Percentiles rank a stretch among this genome's conserved stretches.
Evolutionary conservation across 371 early-diverging fungal genomes (phyloP).

Genomic region (Apophysomyces variabilis): DNA sequence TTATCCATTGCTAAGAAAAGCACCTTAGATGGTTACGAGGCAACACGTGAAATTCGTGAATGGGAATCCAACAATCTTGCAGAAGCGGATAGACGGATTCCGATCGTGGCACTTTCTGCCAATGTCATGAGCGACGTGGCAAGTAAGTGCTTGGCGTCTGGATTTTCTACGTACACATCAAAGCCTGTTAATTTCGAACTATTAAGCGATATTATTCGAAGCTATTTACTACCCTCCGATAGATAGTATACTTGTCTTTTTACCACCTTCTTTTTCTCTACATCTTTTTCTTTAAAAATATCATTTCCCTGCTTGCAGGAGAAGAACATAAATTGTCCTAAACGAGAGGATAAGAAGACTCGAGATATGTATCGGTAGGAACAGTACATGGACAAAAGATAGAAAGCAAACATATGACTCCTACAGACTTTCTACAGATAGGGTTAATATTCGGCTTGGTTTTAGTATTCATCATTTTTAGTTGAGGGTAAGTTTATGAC

Average conservation of each 20-base stretch:
- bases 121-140: constrained; percentile 71
- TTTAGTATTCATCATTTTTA: no score
- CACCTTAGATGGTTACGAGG: constrained; percentile 64
- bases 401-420: neutral
- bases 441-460: no score
- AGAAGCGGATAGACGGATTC: constrained; percentile 44
- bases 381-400: neutral
- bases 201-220: constrained; percentile 62
- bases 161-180: constrained; percentile 66
- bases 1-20: constrained; percentile 3
- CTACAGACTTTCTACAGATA: no score
- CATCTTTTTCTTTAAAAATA: neutral
- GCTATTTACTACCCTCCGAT: constrained; percentile 32
- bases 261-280: neutral
- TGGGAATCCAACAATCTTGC: constrained; percentile 54
- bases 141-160: constrained; percentile 54
- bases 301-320: neutral
- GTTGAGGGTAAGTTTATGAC: no score
- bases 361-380: neutral
- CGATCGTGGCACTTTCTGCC: constrained; percentile 68
- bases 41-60: constrained; percentile 61
- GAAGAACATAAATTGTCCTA: neutral
- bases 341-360: neutral
- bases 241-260: neutral
- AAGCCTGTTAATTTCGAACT: constrained; percentile 70